These are phyloP conservation scores for Penicillium sp. DNA, from an alignment of 2,329 filamentous ascomycete species.

Conservation along the genomic window DNA sequence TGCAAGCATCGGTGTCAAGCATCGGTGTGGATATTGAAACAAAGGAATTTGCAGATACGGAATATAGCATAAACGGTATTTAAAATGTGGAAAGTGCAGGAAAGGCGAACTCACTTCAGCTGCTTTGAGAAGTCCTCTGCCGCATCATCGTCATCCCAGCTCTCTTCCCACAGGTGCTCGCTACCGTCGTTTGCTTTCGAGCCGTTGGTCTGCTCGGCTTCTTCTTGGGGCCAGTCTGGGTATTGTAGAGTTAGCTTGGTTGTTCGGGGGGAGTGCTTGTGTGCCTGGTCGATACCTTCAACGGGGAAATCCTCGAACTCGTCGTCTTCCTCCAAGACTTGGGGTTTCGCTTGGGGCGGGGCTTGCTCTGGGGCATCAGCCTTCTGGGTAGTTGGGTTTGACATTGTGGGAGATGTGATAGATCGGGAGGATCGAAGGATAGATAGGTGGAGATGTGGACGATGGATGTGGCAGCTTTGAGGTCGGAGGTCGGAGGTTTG, in stretches of 20 bases:
- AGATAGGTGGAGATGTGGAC: constrained; percentile 5
- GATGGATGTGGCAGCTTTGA: constrained; percentile 8
- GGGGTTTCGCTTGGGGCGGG: constrained; percentile 52
- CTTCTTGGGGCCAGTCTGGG: constrained; percentile 83
- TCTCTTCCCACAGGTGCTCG: constrained; percentile 95
- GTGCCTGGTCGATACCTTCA: constrained; percentile 56
- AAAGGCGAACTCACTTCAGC: constrained; percentile 60
- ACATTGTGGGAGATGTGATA: constrained; percentile 36
- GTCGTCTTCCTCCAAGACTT: constrained; percentile 86
- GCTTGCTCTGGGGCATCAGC: constrained; percentile 38
- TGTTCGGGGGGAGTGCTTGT: neutral
- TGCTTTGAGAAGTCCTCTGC: constrained; percentile 93
- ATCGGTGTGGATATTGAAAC: neutral
- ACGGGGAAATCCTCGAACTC: constrained; percentile 99
- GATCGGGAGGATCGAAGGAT: constrained; percentile 1
- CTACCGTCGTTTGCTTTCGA: constrained; percentile 46
- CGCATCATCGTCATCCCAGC: constrained; percentile 98
- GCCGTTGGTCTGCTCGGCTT: constrained; percentile 61
- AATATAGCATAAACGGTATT: neutral
- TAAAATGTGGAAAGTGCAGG: neutral
- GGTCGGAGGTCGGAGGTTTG: constrained; percentile 8
- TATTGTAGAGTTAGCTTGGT: constrained; percentile 1
- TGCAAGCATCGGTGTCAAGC: neutral
- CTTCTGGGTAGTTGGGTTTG: constrained; percentile 32
- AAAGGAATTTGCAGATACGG: neutral